Base-by-base conservation (phyloP, 2,329 filamentous ascomycete species). In the Neonectria hederae region DNA sequence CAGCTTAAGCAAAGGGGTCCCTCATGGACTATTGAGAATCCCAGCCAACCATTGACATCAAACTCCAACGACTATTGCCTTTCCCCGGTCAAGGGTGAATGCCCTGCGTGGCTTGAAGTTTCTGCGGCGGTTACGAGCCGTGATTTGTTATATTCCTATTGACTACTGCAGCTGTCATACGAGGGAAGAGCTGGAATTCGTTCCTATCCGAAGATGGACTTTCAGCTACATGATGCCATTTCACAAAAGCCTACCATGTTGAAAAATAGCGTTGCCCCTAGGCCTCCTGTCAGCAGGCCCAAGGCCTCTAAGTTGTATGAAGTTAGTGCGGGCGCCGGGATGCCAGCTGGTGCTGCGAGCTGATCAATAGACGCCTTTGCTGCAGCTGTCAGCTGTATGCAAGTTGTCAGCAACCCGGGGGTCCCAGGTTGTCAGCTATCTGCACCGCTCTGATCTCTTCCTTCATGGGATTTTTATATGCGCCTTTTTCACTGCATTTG, bases 141-240 rank as follows among this genome's bases (percentile, higher is more conserved):
- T 10, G 11, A 54, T 54, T 54, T 22, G 28, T 21, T 6, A 22
- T 24, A 28, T 14, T 11, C 11, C 21, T 19, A 24, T 38, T 9
- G 4, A 54, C 32, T 28, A 28, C 38, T 42, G 24, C 52, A 43
- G 21, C 2, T 7, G 14, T 43, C 52, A 54, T 54, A 30, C 52
- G 35, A 54, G 13, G 38, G 19, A 4, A 43, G 10, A 30, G 17
- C 17, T 21, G 11, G 9, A 14, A 10, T 2, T 19, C 8, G 35
- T 5, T 9, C 8, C 28, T 42, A 9, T 43, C 38, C 35, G 10
- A 24, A 26, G 7, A 14, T 26, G 52, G 52, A 54, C 21, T 28
- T 54, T 54, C 52, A 54, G 52, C 52, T 54, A 2, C 26, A 19
- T 43, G 17, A 54, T 21, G 38, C 32, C 22, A 42, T 13, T 54